phyloP scores from a whole-genome alignment of 2,329 filamentous ascomycete genomes.

The Penicillium sp. region DNA sequence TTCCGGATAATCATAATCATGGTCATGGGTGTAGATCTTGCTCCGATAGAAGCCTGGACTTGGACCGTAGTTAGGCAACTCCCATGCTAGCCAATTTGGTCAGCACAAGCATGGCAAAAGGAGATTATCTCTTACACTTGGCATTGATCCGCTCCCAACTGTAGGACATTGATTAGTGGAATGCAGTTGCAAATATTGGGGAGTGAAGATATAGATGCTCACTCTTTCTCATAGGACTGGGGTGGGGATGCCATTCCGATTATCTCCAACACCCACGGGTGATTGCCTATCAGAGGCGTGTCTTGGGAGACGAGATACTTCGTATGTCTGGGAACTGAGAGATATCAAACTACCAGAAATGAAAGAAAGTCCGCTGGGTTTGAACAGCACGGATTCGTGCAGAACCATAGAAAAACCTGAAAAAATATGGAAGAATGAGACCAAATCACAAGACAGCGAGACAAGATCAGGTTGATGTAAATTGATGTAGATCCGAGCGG shows the following conservation, averaged over 20 bases:
- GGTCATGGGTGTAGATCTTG: background rate
- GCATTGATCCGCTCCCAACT: slow-evolving; percentile 6
- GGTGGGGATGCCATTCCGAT: background rate
- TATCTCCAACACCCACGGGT: background rate
- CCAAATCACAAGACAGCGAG: no score
- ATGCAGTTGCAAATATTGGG: background rate
- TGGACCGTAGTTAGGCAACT: slow-evolving; percentile 3
- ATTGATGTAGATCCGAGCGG: no score
- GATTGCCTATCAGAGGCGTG: no score
- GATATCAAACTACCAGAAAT: no score
- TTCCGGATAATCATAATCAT: background rate
- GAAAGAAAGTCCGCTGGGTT: no score
- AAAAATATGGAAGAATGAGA: no score
- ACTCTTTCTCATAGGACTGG: background rate
- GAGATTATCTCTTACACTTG: background rate
- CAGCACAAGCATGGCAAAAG: background rate
- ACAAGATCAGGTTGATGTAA: no score
- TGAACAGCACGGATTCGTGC: no score
- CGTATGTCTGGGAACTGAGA: no score
- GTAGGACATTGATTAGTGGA: background rate
- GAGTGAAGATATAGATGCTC: background rate
- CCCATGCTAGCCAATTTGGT: slow-evolving; percentile 5
- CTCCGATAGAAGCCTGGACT: background rate
- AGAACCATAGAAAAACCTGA: no score
- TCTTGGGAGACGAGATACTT: no score